Evolutionary conservation across 148 eudicot genomes (phyloP).

Genomic region (Linanthus parryae): DNA sequence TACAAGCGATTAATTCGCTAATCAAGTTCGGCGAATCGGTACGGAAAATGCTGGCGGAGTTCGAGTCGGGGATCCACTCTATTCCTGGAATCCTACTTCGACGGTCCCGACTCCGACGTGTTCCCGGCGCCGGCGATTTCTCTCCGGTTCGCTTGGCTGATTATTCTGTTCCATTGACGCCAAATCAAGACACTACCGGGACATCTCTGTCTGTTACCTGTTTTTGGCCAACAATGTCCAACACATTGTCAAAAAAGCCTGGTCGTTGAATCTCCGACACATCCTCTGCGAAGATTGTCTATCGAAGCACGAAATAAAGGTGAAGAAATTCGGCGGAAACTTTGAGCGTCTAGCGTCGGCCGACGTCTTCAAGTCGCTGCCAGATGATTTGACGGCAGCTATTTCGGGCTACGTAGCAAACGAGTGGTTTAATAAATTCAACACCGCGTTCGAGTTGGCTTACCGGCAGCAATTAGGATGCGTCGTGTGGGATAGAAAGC

Average conservation of each 20-base stretch:
- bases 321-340: constrained; percentile 46
- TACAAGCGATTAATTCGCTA: constrained; percentile 29
- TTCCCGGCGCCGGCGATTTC: constrained; percentile 25
- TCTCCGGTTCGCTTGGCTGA: constrained; percentile 51
- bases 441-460: constrained; percentile 44
- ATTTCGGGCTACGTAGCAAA: constrained; percentile 29
- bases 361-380: constrained; percentile 33
- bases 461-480: constrained; percentile 47
- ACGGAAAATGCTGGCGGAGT: constrained; percentile 27
- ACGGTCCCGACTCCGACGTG: constrained; percentile 22
- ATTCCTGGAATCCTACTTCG: constrained; percentile 46
- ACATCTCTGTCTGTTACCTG: constrained; percentile 51
- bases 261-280: constrained; percentile 31
- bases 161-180: constrained; percentile 55
- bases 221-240: constrained; percentile 76
- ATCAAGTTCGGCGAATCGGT: constrained; percentile 39
- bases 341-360: constrained; percentile 73
- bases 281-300: constrained; percentile 72
- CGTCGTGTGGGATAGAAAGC: constrained; percentile 47
- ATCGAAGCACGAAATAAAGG: constrained; percentile 35
- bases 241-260: constrained; percentile 43
- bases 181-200: constrained; percentile 60
- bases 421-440: constrained; percentile 51
- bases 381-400: constrained; percentile 28
- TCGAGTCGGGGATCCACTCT: constrained; percentile 40